These are phyloP conservation scores for Erysimum cheiranthoides DNA, from an alignment of 345 rosid species.

Conservation along the genomic window DNA sequence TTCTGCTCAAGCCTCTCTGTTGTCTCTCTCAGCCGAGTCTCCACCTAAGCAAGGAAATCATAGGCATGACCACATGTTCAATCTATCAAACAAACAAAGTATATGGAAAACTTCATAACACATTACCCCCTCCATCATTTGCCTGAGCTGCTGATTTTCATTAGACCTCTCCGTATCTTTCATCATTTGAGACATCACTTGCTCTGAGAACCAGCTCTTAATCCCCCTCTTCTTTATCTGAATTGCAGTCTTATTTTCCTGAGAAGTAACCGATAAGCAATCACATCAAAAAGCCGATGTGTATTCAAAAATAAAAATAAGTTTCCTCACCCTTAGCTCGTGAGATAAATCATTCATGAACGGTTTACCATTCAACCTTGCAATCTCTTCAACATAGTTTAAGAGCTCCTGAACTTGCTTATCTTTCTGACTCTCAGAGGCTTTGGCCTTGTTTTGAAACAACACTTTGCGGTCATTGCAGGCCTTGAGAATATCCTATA, in stretches of 20 bases:
- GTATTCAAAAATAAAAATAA: background rate
- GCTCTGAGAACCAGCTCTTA: background rate
- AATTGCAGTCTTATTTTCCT: background rate
- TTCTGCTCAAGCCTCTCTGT: constrained; percentile 64
- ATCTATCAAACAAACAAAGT: background rate
- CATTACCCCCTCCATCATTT: constrained; percentile 20
- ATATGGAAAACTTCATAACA: background rate
- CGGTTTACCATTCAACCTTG: constrained; percentile 61
- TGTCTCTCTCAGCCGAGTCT: constrained; percentile 60
- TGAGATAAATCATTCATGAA: constrained; percentile 62
- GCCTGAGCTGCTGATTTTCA: background rate
- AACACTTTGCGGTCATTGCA: constrained; percentile 62
- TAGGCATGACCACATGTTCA: background rate
- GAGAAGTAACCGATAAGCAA: background rate
- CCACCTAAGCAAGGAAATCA: constrained; percentile 51
- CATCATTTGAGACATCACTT: background rate
- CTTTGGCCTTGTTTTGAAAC: constrained; percentile 67
- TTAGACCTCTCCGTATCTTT: background rate
- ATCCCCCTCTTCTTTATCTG: background rate
- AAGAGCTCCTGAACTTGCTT: constrained; percentile 62
- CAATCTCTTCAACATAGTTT: constrained; percentile 53
- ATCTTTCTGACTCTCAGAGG: constrained; percentile 46
- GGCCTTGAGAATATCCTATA: constrained; percentile 60
- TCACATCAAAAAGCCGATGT: background rate
- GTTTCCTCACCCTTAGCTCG: constrained; percentile 53